Conservation (phyloP, 139 green algal genomes). For the Tetradesmus obliquus region DNA sequence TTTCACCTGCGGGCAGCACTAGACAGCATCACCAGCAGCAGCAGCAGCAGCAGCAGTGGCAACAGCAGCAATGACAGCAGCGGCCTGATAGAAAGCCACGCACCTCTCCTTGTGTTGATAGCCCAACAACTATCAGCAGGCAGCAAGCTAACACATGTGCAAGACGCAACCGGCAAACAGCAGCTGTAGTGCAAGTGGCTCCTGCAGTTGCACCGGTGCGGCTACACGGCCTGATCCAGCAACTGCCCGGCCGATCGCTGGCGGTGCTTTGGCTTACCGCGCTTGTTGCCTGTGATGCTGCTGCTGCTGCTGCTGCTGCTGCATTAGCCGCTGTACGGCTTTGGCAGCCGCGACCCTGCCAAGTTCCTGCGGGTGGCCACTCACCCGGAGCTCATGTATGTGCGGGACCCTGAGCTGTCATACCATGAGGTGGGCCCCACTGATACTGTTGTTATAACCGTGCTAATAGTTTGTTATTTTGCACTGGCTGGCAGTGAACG, state of each 20-base stretch:
- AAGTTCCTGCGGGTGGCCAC: constrained; percentile 76
- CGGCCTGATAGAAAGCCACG: too few relatives aligned
- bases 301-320: neutral
- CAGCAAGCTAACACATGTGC: too few relatives aligned
- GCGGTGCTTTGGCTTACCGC: too few relatives aligned
- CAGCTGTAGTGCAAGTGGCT: too few relatives aligned
- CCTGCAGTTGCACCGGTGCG: too few relatives aligned
- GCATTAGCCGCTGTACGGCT: constrained; percentile 85
- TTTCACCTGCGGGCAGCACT: too few relatives aligned
- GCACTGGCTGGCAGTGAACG: constrained; percentile 94
- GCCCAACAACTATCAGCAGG: too few relatives aligned
- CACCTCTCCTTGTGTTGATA: too few relatives aligned
- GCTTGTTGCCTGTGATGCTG: neutral
- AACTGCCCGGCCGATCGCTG: neutral
- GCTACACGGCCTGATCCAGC: neutral
- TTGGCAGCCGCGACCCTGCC: constrained; percentile 70
- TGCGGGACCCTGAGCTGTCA: constrained; percentile 68
- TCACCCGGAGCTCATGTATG: constrained; percentile 81
- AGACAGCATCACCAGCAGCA: neutral
- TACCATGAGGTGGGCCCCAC: constrained; percentile 63
- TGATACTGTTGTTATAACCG: neutral
- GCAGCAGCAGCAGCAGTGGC: neutral
- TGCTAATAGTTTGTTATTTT: constrained; percentile 3
- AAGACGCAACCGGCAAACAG: too few relatives aligned
- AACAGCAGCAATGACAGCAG: neutral